phyloP scores from a whole-genome alignment of 208 protist genomes.

The Balamuthia mandrillaris region DNA sequence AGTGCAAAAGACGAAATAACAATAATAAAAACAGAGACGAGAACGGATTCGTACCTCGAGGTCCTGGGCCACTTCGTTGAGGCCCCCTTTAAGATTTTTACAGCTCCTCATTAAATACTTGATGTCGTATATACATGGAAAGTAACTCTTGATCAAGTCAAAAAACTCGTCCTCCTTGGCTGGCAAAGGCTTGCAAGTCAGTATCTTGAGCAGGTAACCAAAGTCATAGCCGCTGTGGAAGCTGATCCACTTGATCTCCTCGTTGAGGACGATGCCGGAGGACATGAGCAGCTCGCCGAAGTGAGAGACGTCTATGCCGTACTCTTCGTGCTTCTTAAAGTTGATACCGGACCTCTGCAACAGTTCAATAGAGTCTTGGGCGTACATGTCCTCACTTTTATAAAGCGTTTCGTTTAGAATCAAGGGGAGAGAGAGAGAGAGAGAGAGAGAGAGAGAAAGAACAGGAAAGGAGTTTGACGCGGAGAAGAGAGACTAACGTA shows the following conservation, averaged over 20 bases:
- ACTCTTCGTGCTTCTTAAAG: slow-evolving; percentile 88
- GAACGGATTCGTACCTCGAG: background rate
- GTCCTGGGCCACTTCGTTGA: slow-evolving; percentile 87
- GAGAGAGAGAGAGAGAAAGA: background rate
- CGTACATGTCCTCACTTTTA: slow-evolving; percentile 90
- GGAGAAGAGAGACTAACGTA: slow-evolving; percentile 32
- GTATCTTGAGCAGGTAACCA: slow-evolving; percentile 93
- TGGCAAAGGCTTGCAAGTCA: slow-evolving; percentile 91
- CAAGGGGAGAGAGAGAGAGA: background rate
- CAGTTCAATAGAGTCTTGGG: slow-evolving; percentile 95
- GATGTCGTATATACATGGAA: slow-evolving; percentile 95
- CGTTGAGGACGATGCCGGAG: slow-evolving; percentile 92
- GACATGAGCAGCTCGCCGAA: slow-evolving; percentile 95
- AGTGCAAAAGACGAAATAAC: background rate
- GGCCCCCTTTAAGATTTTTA: slow-evolving; percentile 83
- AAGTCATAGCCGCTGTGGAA: slow-evolving; percentile 99
- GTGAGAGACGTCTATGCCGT: slow-evolving; percentile 91
- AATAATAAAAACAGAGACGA: background rate
- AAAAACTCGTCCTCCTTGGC: slow-evolving; percentile 93
- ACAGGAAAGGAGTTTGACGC: background rate
- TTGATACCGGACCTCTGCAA: slow-evolving; percentile 92
- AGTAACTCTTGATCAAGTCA: slow-evolving; percentile 89
- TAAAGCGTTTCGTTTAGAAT: background rate
- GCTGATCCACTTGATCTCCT: slow-evolving; percentile 93
- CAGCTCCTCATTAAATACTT: slow-evolving; percentile 96